A percentile compares a stretch with the other conserved stretches of the same genome.
These are phyloP conservation scores for Pharnaceum exiguum DNA, from an alignment of 148 eudicot genomes.

Conservation along the genomic window DNA sequence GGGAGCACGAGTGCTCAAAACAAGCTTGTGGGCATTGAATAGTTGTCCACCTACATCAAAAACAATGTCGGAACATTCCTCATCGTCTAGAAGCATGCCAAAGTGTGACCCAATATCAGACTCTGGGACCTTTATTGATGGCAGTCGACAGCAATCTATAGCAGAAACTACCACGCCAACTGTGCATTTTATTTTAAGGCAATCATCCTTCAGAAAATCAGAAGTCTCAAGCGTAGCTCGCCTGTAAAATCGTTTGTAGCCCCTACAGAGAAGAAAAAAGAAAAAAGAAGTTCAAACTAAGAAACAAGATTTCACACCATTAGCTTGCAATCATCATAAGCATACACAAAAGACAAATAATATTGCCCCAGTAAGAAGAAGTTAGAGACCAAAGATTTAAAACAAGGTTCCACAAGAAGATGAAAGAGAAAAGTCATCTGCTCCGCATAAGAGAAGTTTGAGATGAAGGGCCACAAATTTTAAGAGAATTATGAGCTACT, in stretches of 20 bases:
- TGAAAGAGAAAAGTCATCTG: too few species aligned
- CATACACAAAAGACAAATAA: too few species aligned
- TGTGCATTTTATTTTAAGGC: conserved; percentile 31
- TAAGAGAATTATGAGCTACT: too few species aligned
- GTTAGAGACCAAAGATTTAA: too few species aligned
- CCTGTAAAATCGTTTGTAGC: conserved; percentile 34
- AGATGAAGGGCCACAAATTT: too few species aligned
- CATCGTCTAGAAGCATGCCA: conserved; percentile 30
- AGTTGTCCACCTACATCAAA: conserved; percentile 25
- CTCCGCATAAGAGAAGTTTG: too few species aligned
- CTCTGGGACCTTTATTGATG: conserved; percentile 29
- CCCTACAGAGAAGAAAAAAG: conserved; percentile 15
- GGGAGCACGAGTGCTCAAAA: conserved; percentile 29
- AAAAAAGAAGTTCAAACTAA: too few species aligned
- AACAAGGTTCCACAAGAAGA: too few species aligned
- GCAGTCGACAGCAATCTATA: conserved; percentile 28
- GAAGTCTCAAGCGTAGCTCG: conserved; percentile 26
- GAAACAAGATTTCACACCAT: too few species aligned
- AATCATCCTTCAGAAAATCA: conserved; percentile 34
- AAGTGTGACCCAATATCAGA: conserved; percentile 37
- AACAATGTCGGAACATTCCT: conserved; percentile 27
- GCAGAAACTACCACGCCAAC: conserved; percentile 34
- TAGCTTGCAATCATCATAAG: too few species aligned
- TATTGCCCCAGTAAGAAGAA: too few species aligned
- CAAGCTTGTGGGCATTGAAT: conserved; percentile 26